Conservation (phyloP, 2,329 filamentous ascomycete species). For the Paecilomyces sp. region DNA sequence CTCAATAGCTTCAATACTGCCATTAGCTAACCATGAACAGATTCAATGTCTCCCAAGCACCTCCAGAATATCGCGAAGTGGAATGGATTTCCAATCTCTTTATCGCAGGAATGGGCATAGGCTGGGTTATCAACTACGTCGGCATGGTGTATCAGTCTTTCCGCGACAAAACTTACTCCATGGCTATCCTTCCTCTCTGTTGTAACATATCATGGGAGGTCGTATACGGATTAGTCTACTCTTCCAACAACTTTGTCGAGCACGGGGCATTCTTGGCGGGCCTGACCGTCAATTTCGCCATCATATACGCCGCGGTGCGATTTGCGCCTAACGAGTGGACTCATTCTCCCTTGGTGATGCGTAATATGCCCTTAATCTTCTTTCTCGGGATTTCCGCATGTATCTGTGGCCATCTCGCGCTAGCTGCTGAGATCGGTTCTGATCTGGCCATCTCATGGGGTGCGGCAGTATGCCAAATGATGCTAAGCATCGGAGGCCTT, state of each 20-base stretch:
- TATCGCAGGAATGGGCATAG: neutral
- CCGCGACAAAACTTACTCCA: neutral
- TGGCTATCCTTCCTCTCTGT: neutral
- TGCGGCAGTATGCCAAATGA: neutral
- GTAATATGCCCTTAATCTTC: neutral
- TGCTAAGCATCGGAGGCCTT: neutral
- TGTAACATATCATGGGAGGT: conserved; percentile 1
- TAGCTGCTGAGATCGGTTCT: neutral
- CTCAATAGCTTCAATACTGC: neutral
- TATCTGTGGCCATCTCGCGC: neutral
- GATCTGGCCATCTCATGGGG: neutral
- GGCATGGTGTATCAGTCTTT: conserved; percentile 1
- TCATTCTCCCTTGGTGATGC: neutral
- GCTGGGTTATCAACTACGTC: conserved; percentile 16
- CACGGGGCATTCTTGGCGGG: neutral
- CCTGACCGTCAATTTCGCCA: neutral
- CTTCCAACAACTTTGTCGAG: neutral
- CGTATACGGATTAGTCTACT: neutral
- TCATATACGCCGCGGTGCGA: neutral
- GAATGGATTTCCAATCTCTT: neutral
- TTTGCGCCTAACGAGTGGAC: conserved; percentile 1
- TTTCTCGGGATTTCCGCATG: neutral
- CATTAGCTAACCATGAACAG: neutral
- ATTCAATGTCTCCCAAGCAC: neutral
- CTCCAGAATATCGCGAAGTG: neutral